These are phyloP conservation scores for Pulveroboletus ravenelii DNA, from an alignment of 768 basidiomycete species.

Conservation along the genomic window DNA sequence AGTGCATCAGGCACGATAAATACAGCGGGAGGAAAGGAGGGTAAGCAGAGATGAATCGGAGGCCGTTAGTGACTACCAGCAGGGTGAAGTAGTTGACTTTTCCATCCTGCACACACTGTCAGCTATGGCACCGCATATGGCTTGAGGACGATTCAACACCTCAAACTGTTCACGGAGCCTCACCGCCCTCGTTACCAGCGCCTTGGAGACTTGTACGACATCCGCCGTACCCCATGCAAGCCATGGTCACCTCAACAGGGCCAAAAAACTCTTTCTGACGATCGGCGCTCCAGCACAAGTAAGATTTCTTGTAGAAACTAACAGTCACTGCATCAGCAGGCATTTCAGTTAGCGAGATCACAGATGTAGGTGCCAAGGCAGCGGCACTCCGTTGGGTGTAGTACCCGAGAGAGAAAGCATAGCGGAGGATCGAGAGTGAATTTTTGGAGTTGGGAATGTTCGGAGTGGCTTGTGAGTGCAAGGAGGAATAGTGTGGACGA, in stretches of 20 bases:
- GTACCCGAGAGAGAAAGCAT: conserved; percentile 68
- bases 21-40: conserved; percentile 78
- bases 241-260: conserved; percentile 66
- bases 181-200: conserved; percentile 53
- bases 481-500: conserved; percentile 50
- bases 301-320: conserved; percentile 86
- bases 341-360: conserved; percentile 58
- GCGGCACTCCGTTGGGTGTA: conserved; percentile 77
- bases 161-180: conserved; percentile 73
- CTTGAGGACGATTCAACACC: conserved; percentile 36
- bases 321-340: conserved; percentile 80
- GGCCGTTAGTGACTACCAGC: conserved; percentile 73
- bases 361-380: conserved; percentile 70
- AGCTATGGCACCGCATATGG: not conserved
- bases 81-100: conserved; percentile 79
- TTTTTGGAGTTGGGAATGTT: conserved; percentile 78
- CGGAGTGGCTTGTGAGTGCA: conserved; percentile 73
- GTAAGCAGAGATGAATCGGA: conserved; percentile 73
- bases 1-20: conserved; percentile 63
- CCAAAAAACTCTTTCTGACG: conserved; percentile 65
- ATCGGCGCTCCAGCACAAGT: conserved; percentile 80
- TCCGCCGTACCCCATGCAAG: conserved; percentile 82
- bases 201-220: conserved; percentile 78
- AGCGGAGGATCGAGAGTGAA: conserved; percentile 55
- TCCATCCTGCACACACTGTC: conserved; percentile 54